A percentile compares a stretch with the other conserved stretches of the same genome.
Evolutionary conservation across 305 asterid genomes (phyloP).

Genomic region (Fraxinus ornus): DNA sequence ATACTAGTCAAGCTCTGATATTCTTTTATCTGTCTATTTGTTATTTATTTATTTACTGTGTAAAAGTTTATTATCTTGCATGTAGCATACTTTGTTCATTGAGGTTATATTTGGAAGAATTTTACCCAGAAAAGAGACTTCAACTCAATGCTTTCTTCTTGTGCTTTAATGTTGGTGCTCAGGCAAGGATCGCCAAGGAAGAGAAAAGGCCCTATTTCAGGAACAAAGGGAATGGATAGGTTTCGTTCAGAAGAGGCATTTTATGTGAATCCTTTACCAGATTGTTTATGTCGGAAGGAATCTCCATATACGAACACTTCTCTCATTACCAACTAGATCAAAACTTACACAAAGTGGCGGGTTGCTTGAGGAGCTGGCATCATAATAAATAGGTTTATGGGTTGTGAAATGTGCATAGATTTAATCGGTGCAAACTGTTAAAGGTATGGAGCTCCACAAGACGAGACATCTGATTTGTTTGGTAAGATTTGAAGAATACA

Average conservation of each 20-base stretch:
- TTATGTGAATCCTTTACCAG: conserved; percentile 90
- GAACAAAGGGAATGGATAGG: conserved; percentile 87
- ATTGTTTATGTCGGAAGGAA: conserved; percentile 73
- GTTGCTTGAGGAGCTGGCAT: background rate
- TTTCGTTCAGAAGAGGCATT: conserved; percentile 93
- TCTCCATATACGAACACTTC: conserved; percentile 31
- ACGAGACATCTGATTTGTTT: background rate
- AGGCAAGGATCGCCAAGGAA: conserved; percentile 97
- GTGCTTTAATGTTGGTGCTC: conserved; percentile 26
- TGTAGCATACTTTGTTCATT: background rate
- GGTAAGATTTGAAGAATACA: background rate
- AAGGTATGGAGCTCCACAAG: background rate
- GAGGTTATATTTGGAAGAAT: background rate
- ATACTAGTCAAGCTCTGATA: background rate
- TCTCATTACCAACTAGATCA: conserved; percentile 31
- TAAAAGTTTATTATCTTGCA: background rate
- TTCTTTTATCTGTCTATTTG: background rate
- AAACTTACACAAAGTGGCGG: background rate
- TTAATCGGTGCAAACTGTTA: background rate
- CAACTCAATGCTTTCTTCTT: background rate
- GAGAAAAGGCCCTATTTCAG: conserved; percentile 91
- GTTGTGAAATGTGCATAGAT: background rate
- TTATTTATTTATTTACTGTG: background rate
- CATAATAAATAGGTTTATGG: background rate
- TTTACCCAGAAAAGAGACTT: background rate